A percentile compares a stretch with the other conserved stretches of the same genome.
These are phyloP conservation scores for Trichothecium sympodiale DNA, from an alignment of 2,329 filamentous ascomycete genomes.

Conservation along the genomic window DNA sequence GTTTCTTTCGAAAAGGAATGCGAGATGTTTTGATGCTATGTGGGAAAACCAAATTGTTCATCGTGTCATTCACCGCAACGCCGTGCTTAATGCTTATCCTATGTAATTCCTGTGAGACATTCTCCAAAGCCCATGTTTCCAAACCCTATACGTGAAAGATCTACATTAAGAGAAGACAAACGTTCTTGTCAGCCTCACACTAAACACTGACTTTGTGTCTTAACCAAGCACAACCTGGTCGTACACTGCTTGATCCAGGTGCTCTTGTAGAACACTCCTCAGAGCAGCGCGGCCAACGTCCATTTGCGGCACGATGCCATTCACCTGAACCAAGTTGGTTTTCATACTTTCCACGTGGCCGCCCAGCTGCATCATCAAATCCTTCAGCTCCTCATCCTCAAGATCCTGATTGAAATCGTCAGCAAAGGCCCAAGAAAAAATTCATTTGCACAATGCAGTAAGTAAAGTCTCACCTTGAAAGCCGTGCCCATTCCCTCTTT, in stretches of 20 bases:
- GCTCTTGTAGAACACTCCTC: constrained; percentile 33
- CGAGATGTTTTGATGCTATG: too few species aligned
- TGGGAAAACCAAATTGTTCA: too few species aligned
- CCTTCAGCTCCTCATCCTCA: constrained; percentile 30
- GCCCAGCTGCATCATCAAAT: constrained; percentile 34
- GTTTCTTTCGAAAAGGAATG: too few species aligned
- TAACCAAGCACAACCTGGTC: constrained; percentile 35
- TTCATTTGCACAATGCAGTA: not conserved
- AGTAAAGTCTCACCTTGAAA: constrained; percentile 11
- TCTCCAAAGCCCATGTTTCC: not conserved
- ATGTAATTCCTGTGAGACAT: not conserved
- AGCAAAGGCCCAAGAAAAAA: constrained; percentile 1
- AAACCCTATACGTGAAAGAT: too few species aligned
- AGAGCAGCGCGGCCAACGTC: constrained; percentile 35
- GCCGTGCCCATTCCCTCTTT: constrained; percentile 1
- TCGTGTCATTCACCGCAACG: too few species aligned
- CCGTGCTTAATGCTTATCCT: too few species aligned
- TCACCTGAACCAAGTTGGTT: constrained; percentile 41
- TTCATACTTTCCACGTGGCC: constrained; percentile 47
- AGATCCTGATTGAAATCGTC: constrained; percentile 19
- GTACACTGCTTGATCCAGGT: constrained; percentile 32
- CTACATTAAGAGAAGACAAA: too few species aligned
- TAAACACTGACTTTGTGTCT: too few species aligned
- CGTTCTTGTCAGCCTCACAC: too few species aligned
- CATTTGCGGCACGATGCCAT: constrained; percentile 38